Base-by-base conservation (phyloP, 2,329 filamentous ascomycete species). In the Ophiosphaerella narmari region DNA sequence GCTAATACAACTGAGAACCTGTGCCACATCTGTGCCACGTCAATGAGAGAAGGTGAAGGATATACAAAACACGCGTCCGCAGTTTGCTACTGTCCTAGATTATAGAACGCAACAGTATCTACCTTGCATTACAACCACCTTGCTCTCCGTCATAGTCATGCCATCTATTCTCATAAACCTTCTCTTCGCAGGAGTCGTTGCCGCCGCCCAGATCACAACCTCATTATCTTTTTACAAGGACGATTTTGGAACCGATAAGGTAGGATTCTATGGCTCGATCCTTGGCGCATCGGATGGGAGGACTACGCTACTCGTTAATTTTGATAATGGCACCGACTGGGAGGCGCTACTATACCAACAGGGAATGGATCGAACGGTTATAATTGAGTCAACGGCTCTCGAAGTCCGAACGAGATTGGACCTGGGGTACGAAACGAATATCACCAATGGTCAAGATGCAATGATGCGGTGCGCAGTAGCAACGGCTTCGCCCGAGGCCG, bases 161-260 rank as follows among this genome's bases (percentile, higher is more conserved):
- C 5, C 14, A 4, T 11, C 18, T 13, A 11, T 40, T 16, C 18
- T 46, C 26, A 35, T n/a, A 29, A 46, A 31, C 4, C 29, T 46
- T 9, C 37, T 40, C 44, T 35, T 40, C 24, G 36, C 29, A 29
- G 38, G 36, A 26, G n/a, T 38, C 16, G 29, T 33, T 7, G 39
- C 24, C 2, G 48, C 48, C 7, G 48, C 48, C 7, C 48, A 50
- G 16, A 23, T 50, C 14, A 50, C 48, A 9, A 50, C 48, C 4
- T 32, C 48, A 4, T 26, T 50, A 16, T 23, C 36, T n/a, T 37
- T 31, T 11, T 38, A 21, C 13, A 33, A 23, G 12, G 11, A n/a
- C 4, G 8, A 13, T 7, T 29, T 37, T 12, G 42, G 48, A 5
- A 50, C 42, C 5, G 48, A 46, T 18, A 50, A 50, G 18, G 34